Conservation (phyloP, 768 basidiomycete genomes). For the Daedaleopsis nitida region DNA sequence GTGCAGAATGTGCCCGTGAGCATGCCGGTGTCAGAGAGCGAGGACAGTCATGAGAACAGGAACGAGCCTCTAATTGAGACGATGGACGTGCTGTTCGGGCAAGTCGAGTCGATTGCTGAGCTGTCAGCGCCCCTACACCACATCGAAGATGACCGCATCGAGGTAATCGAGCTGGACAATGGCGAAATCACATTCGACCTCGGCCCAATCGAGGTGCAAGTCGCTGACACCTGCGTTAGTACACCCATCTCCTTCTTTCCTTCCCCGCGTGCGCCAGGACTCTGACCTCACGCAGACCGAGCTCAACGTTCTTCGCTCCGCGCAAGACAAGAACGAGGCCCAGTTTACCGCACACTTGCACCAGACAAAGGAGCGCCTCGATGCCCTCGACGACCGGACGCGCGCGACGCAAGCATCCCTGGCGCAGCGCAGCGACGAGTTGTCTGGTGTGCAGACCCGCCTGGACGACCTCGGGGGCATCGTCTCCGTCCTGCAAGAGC, state of each 20-base stretch:
- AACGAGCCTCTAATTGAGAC: not conserved
- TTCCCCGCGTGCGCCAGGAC: not conserved
- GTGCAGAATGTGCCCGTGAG: not conserved
- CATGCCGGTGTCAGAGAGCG: not conserved
- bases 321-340: slow-evolving; percentile 36
- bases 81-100: not conserved
- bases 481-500: slow-evolving; percentile 16
- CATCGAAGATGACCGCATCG: not conserved
- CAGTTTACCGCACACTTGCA: slow-evolving; percentile 43
- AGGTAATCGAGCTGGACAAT: not conserved
- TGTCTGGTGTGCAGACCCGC: slow-evolving; percentile 33
- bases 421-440: slow-evolving; percentile 35
- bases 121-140: not conserved
- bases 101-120: not conserved
- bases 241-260: not conserved
- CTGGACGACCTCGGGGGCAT: slow-evolving; percentile 13
- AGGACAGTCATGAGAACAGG: not conserved
- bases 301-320: slow-evolving; percentile 40
- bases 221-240: slow-evolving; percentile 19
- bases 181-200: not conserved
- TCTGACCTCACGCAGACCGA: slow-evolving; percentile 29
- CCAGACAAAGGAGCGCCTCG: slow-evolving; percentile 41
- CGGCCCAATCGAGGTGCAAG: slow-evolving; percentile 2
- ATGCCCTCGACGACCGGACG: slow-evolving; percentile 42
- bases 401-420: slow-evolving; percentile 36